phyloP scores from a whole-genome alignment of 169 alveolate genomes.

The Eimeria maxima region DNA sequence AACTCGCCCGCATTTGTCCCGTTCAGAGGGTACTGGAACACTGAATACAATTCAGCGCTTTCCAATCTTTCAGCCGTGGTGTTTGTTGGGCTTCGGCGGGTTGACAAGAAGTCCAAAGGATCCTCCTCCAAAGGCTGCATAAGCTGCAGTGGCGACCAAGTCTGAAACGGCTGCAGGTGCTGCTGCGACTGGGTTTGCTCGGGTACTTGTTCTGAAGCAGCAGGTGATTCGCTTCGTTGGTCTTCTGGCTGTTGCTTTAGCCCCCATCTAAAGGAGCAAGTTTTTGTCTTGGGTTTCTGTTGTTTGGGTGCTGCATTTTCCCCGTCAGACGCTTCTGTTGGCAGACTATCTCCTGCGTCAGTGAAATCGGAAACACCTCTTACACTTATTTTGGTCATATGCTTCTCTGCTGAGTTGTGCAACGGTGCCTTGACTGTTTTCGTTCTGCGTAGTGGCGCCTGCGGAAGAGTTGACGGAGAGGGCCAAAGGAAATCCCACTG shows the following conservation, averaged over 20 bases:
- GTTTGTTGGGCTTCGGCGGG: not conserved
- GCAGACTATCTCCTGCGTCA: not conserved
- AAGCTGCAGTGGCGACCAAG: not conserved
- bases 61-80: not conserved
- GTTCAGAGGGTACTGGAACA: not conserved
- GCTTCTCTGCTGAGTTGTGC: not conserved
- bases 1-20: not conserved
- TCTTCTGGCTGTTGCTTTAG: not conserved
- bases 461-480: not conserved
- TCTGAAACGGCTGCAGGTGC: not conserved
- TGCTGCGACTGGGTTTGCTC: not conserved
- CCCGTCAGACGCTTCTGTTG: not conserved
- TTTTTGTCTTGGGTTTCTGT: not conserved
- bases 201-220: not conserved
- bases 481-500: constrained; percentile 54
- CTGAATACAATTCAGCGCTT: not conserved
- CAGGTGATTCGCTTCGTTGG: not conserved
- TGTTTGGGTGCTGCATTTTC: not conserved
- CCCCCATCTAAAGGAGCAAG: not conserved
- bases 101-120: not conserved
- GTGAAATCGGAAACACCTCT: not conserved
- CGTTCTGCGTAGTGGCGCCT: not conserved
- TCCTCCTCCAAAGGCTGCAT: not conserved
- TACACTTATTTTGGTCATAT: not conserved
- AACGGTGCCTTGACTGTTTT: not conserved